phyloP scores from a whole-genome alignment of 768 basidiomycete species.

The Suillus subalutaceus region DNA sequence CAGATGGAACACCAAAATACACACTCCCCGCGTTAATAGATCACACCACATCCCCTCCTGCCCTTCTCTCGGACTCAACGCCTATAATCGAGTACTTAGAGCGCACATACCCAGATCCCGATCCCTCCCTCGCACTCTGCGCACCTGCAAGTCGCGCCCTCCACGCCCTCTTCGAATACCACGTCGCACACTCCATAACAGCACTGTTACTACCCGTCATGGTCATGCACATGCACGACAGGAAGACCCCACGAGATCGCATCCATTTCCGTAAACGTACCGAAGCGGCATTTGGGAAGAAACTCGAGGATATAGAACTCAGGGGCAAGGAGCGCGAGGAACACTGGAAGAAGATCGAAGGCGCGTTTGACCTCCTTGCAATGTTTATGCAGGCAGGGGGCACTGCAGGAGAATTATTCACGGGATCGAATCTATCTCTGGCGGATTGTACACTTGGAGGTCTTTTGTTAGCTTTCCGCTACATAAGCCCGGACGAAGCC shows the following conservation, averaged over 20 bases:
- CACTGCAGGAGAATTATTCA: conserved; percentile 18
- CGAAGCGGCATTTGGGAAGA: conserved; percentile 17
- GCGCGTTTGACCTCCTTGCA: conserved; percentile 16
- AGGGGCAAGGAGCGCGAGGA: conserved; percentile 25
- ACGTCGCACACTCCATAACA: conserved; percentile 20
- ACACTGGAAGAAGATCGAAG: conserved; percentile 27
- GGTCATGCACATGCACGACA: conserved; percentile 23
- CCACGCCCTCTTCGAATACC: conserved; percentile 27
- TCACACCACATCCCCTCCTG: conserved; percentile 20
- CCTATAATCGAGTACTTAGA: conserved; percentile 42
- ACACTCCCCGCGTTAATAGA: conserved; percentile 36
- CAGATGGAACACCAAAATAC: conserved; percentile 30
- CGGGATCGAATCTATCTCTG: conserved; percentile 24
- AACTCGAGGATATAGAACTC: conserved; percentile 16
- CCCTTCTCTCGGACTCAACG: conserved; percentile 35
- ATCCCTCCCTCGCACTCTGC: conserved; percentile 15
- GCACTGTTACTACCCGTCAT: conserved; percentile 21
- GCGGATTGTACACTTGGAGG: conserved; percentile 32
- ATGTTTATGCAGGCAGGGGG: conserved; percentile 12
- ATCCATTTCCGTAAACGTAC: conserved; percentile 19
- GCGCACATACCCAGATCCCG: conserved; percentile 23
- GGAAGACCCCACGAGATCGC: conserved; percentile 24
- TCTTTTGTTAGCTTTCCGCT: conserved; percentile 25
- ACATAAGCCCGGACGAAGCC: conserved; percentile 29
- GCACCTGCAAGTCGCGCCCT: conserved; percentile 25